phyloP scores from a whole-genome alignment of 2,329 filamentous ascomycete genomes.

The Colletotrichum sansevieriae region DNA sequence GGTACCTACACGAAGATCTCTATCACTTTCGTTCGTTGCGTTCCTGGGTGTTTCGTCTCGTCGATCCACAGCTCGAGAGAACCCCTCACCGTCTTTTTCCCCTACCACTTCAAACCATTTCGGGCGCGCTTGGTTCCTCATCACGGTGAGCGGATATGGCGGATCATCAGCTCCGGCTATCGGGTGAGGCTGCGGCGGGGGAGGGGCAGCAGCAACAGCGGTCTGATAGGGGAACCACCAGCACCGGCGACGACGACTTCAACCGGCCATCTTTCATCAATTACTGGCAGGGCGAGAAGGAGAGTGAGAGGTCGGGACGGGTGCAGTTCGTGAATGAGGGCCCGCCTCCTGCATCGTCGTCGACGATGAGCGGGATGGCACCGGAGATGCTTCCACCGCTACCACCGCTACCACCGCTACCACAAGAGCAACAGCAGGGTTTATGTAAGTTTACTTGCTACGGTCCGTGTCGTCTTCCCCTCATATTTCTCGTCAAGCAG shows the following conservation, averaged over 20 bases:
- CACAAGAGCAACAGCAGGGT: slow-evolving; percentile 13
- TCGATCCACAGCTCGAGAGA: no score
- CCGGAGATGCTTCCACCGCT: neutral
- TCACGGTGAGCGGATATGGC: slow-evolving; percentile 26
- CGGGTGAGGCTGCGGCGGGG: slow-evolving; percentile 16
- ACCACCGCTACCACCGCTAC: neutral
- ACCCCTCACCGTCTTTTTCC: slow-evolving; percentile 10
- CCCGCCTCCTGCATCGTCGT: slow-evolving; percentile 43
- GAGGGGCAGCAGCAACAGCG: slow-evolving; percentile 18
- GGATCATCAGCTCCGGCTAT: slow-evolving; percentile 30
- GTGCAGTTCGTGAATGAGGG: slow-evolving; percentile 54
- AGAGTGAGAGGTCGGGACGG: slow-evolving; percentile 49
- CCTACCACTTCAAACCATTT: slow-evolving; percentile 3
- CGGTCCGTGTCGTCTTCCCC: neutral
- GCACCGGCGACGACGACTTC: slow-evolving; percentile 37
- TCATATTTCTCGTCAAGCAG: neutral
- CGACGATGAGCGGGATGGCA: slow-evolving; percentile 10
- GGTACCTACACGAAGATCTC: no score
- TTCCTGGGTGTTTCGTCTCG: no score
- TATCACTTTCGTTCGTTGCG: no score
- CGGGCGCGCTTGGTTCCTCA: slow-evolving; percentile 16
- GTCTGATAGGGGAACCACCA: neutral
- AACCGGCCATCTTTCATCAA: slow-evolving; percentile 60
- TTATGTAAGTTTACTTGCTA: slow-evolving; percentile 29
- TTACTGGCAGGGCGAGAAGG: slow-evolving; percentile 61